Evolutionary conservation across 805 yeast species (phyloP), one percentile per base, ranked within the genome.

Genomic region (Wickerhamiella spandovensis): DNA sequence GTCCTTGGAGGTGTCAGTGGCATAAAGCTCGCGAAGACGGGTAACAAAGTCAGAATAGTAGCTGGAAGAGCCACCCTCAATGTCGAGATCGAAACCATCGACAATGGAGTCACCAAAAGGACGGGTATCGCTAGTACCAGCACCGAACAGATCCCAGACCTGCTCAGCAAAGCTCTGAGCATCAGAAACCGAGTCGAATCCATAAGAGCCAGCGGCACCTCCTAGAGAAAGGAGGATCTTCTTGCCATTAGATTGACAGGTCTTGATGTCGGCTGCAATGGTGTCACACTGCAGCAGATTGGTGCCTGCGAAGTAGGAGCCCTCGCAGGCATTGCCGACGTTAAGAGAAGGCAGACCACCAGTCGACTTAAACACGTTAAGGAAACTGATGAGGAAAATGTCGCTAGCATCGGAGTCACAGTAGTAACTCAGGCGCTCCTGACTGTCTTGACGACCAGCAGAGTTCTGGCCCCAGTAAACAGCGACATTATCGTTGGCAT

Each of bases 401-500:
- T 87, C 95, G 24, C 81, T 81, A 43, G 78, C 72, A 53, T 76
- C 76, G 45, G 78, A 72, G 51, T 73, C 69, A 70, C 96, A 87
- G 68, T 85, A 85, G 48, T 70, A 64, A 1, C 74, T 56, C 18
- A 78, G 63, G 6, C 61, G 58, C 12, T 69, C 28, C 56, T 77
- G 80, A 15, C 70, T 60, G 22, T 25, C 42, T 4, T 48, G 24
- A 3, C 54, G 51, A 4, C 84, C 84, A n/a, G 75, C 78, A 10
- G 89, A 78, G 58, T 77, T 76, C 66, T 86, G 95, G 48, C 95
- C 95, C 95, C 95, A 86, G 66, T 86, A 86, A 9, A 83, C 71
- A 23, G 82, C 95, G 43, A 84, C 77, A 58, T 84, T 82, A 43
- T 71, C 61, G 48, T 72, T 70, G 24, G 79, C 66, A 10, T 46